Evolutionary conservation across 1,139 yeast species (phyloP).

Genomic region (Taphrina wiesneri): DNA sequence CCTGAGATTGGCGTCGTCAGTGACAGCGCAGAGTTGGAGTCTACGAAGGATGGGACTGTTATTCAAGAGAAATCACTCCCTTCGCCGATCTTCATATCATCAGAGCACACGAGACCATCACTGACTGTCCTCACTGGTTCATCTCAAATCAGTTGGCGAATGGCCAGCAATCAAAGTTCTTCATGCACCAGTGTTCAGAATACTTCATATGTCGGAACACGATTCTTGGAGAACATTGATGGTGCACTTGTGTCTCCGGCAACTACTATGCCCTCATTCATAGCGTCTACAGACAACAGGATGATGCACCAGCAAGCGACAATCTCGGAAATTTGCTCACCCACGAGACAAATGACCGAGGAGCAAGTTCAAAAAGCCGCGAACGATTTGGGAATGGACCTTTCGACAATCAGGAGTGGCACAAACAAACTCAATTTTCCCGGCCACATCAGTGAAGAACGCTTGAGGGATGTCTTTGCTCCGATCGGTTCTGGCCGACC

Average conservation of each 20-base stretch:
- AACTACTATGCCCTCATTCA: not conserved
- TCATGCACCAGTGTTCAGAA: not conserved
- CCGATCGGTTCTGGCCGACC: constrained; percentile 1
- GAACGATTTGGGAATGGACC: not conserved
- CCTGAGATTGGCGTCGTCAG: not conserved
- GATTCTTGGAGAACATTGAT: not conserved
- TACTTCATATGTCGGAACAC: not conserved
- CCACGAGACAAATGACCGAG: not conserved
- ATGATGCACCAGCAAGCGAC: not conserved
- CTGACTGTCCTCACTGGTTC: not conserved
- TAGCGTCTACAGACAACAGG: not conserved
- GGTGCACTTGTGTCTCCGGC: not conserved
- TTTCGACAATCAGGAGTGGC: not conserved
- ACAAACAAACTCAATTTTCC: not conserved
- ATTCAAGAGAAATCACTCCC: not conserved
- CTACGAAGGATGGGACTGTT: not conserved
- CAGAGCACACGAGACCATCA: not conserved
- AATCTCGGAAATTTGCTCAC: not conserved
- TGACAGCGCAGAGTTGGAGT: not conserved
- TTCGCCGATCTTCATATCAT: not conserved
- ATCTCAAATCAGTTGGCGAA: too few species aligned
- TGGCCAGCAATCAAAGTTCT: too few species aligned
- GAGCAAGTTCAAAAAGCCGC: not conserved
- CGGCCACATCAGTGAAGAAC: not conserved
- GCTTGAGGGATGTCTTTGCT: not conserved